Percentiles rank a stretch among this genome's conserved stretches.
Evolutionary conservation across 2,329 filamentous ascomycete genomes (phyloP).

Genomic region (Aureobasidium sp.): DNA sequence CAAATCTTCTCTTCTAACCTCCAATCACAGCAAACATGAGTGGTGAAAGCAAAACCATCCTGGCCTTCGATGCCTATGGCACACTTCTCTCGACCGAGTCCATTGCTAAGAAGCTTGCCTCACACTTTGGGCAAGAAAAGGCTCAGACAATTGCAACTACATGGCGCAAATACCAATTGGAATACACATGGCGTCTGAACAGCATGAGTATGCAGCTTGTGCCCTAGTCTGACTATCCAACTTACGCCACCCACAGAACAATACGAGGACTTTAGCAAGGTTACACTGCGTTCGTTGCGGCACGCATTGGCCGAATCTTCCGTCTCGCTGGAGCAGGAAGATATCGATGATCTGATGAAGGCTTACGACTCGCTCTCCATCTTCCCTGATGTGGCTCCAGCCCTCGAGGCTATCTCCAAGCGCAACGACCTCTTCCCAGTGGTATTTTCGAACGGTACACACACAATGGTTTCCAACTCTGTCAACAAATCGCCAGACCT

Average conservation of each 20-base stretch:
- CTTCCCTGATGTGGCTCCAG: slow-evolving; percentile 55
- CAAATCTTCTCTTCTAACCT: too few relatives aligned
- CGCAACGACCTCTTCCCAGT: slow-evolving; percentile 43
- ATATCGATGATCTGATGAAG: slow-evolving; percentile 47
- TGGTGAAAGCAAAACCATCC: slow-evolving; percentile 35
- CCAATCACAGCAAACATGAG: neutral
- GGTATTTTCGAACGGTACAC: slow-evolving; percentile 64
- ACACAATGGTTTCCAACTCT: slow-evolving; percentile 53
- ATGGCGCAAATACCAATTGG: slow-evolving; percentile 64
- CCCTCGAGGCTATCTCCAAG: slow-evolving; percentile 41
- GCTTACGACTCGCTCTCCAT: slow-evolving; percentile 56
- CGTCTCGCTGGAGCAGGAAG: slow-evolving; percentile 35
- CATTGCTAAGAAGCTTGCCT: slow-evolving; percentile 51
- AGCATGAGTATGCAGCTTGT: slow-evolving; percentile 54
- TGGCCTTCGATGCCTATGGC: slow-evolving; percentile 70
- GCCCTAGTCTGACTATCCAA: neutral
- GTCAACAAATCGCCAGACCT: slow-evolving; percentile 50
- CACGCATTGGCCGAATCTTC: slow-evolving; percentile 56
- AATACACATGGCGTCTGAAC: slow-evolving; percentile 69
- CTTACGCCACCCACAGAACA: slow-evolving; percentile 35
- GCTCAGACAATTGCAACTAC: slow-evolving; percentile 48
- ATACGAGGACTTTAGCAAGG: slow-evolving; percentile 53
- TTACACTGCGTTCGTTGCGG: slow-evolving; percentile 53
- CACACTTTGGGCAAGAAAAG: slow-evolving; percentile 49
- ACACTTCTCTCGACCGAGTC: slow-evolving; percentile 65